These are phyloP conservation scores for Pinus tabuliformis DNA, from an alignment of 75 land plant species.

Conservation along the genomic window DNA sequence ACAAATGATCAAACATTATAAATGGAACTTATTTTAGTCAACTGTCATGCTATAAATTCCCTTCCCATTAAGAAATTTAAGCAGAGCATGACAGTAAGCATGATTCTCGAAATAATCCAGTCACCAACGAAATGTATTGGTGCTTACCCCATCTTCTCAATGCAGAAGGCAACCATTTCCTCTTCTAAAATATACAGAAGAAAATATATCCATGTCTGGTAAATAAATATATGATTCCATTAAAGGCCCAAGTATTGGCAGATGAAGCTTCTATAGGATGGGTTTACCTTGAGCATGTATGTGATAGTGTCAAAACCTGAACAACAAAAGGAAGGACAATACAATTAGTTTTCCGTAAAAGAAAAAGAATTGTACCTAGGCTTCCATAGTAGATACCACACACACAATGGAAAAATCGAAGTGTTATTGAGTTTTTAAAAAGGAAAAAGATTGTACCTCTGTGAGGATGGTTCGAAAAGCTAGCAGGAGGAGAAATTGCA, in stretches of 20 bases:
- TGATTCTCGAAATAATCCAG: not conserved
- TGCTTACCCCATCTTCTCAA: not conserved
- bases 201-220: not conserved
- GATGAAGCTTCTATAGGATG: not conserved
- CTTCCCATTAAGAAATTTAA: not conserved
- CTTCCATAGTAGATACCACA: not conserved
- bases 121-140: too few relatives aligned
- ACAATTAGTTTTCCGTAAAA: not conserved
- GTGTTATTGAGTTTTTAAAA: not conserved
- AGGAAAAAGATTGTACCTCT: too few relatives aligned
- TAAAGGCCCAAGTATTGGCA: not conserved
- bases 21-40: not conserved
- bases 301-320: slow-evolving; percentile 72
- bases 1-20: not conserved
- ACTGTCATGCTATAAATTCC: not conserved
- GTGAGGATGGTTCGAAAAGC: too few relatives aligned
- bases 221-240: not conserved
- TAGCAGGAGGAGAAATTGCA: too few relatives aligned
- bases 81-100: too few relatives aligned
- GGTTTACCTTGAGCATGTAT: slow-evolving; percentile 57
- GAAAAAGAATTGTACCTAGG: not conserved
- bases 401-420: not conserved
- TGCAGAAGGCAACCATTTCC: not conserved
- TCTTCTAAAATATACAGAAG: not conserved
- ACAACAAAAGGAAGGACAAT: not conserved